These are phyloP conservation scores for Linnemannia elongata DNA, from an alignment of 192 early-diverging fungal species.

Conservation along the genomic window DNA sequence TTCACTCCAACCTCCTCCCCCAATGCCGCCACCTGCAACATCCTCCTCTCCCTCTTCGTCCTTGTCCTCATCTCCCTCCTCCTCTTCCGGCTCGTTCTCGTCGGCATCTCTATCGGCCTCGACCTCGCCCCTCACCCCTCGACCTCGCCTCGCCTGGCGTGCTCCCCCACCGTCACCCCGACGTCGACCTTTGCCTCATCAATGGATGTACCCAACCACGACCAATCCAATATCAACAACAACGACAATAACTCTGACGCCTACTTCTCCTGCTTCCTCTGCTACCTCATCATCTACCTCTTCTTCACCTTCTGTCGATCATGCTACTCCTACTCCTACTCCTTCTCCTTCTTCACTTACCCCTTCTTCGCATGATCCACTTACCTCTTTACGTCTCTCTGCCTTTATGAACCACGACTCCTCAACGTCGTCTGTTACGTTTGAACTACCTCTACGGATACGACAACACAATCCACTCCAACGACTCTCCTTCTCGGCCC, in stretches of 20 bases:
- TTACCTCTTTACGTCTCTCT: constrained; percentile 5
- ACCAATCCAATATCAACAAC: constrained; percentile 3
- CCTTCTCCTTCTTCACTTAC: neutral
- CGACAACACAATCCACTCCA: neutral
- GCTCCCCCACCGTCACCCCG: constrained; percentile 18
- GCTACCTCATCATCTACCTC: neutral
- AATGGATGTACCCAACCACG: constrained; percentile 27
- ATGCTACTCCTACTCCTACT: neutral
- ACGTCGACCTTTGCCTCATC: constrained; percentile 36
- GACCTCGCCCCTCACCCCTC: neutral
- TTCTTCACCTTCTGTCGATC: neutral
- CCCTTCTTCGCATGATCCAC: neutral
- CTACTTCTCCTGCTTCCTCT: neutral
- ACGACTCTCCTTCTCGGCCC: constrained; percentile 9
- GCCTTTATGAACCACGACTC: neutral
- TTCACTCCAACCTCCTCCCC: neutral
- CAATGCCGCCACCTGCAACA: constrained; percentile 7
- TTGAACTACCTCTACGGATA: constrained; percentile 1
- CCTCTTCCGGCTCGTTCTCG: neutral
- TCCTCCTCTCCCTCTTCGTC: neutral
- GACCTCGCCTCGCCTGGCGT: constrained; percentile 17
- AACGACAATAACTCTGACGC: constrained; percentile 6
- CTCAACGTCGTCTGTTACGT: neutral
- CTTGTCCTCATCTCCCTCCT: neutral
- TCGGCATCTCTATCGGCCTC: neutral